Base-by-base conservation (phyloP, 768 basidiomycete species). In the Naganishia antarctica region DNA sequence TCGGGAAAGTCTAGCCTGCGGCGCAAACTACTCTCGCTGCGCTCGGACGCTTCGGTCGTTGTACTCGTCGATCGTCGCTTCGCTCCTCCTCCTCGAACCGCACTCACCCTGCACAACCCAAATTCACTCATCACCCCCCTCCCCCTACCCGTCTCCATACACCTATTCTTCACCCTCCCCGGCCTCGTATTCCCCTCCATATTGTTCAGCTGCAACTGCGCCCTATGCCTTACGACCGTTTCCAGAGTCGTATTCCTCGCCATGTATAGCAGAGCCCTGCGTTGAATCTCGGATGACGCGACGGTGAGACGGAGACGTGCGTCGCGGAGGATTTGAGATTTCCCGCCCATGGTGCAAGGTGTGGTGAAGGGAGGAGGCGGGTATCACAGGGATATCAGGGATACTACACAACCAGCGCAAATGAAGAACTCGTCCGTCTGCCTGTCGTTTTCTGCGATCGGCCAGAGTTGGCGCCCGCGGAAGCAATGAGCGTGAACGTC, bases 191-290 rank as follows among this genome's bases (percentile, higher is more conserved):
- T 87, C 26, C 84, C 83, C 51, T 84, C 86, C 70, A 96, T 90
- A 5, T 86, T 85, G 78, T 94, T 94, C 53, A 96, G 81, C 73
- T 96, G 91, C 66, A 98, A 80, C 77, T 96, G 92, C 16, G 94
- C 94, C 69, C 92, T 89, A 76, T 92, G 89, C 62, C 94, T 88
- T 49, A 97, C 84, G 74, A 89, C 86, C 2, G 90, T 82, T 16
- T 91, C 86, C n/a, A 97, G 80, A 1, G 87, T 84, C 74, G 89
- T 86, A 79, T 98, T 97, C 65, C 94, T 84, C 25, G 93, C 91
- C 69, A 97, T 88, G 78, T 86, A 91, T 53, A 97, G 85, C 78
- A 94, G 93, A 0, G 94, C 93, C 47, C 90, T 83, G 21, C 93
- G 86, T 29, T 86, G 81, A 49, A 94, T 81, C 76, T 98, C 94